These are phyloP conservation scores for Candida dubliniensis DNA, from an alignment of 1,139 yeast species.

Conservation along the genomic window DNA sequence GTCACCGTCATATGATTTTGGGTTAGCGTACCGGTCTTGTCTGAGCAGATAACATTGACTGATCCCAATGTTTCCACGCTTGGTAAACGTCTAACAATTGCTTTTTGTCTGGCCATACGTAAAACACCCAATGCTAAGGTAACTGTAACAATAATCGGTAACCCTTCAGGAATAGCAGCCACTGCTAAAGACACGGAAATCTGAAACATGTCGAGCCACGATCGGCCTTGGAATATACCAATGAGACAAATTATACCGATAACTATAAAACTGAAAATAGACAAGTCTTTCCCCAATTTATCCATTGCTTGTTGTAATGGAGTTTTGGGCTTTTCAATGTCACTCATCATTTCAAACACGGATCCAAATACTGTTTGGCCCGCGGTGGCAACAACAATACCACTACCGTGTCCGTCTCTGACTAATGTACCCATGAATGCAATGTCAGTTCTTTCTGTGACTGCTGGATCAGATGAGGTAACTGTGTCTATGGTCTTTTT, in stretches of 20 bases:
- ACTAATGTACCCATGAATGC: slow-evolving; percentile 97
- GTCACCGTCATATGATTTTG: slow-evolving; percentile 93
- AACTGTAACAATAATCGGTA: slow-evolving; percentile 95
- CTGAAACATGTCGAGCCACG: slow-evolving; percentile 96
- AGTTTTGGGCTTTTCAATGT: slow-evolving; percentile 92
- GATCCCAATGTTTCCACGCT: slow-evolving; percentile 95
- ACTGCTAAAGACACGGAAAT: slow-evolving; percentile 95
- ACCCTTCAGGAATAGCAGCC: slow-evolving; percentile 97
- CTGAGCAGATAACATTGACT: slow-evolving; percentile 92
- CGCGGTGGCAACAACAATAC: slow-evolving; percentile 91
- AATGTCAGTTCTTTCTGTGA: slow-evolving; percentile 68
- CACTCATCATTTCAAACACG: slow-evolving; percentile 89
- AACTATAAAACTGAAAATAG: slow-evolving; percentile 75
- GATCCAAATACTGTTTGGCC: slow-evolving; percentile 86
- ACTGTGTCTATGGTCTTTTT: slow-evolving; percentile 52
- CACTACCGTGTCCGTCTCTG: slow-evolving; percentile 90
- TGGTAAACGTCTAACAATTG: slow-evolving; percentile 89
- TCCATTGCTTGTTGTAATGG: slow-evolving; percentile 96
- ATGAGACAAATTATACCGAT: slow-evolving; percentile 85
- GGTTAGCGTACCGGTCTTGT: slow-evolving; percentile 93
- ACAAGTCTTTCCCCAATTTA: slow-evolving; percentile 84
- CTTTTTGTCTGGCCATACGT: slow-evolving; percentile 91
- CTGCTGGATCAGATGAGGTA: slow-evolving; percentile 34
- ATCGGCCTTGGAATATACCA: slow-evolving; percentile 86
- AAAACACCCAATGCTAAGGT: slow-evolving; percentile 93